These are phyloP conservation scores for Rauvolfia tetraphylla DNA, from an alignment of 257 asterid genomes.

Conservation along the genomic window DNA sequence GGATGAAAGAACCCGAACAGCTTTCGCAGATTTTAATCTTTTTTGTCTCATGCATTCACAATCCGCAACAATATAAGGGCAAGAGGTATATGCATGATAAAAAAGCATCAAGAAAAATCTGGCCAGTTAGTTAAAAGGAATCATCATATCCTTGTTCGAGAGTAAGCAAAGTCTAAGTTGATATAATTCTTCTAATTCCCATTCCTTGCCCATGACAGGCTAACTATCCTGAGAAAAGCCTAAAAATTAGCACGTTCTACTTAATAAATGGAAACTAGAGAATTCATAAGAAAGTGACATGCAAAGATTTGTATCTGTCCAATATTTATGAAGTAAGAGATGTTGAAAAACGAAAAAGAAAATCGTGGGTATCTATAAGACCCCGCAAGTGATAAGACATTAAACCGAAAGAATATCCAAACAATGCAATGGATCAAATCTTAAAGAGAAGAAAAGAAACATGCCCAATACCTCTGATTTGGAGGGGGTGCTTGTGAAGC, in stretches of 20 bases:
- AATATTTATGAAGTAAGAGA: neutral
- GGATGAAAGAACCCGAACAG: neutral
- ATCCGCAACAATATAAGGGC: neutral
- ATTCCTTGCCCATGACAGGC: neutral
- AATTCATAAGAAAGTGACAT: neutral
- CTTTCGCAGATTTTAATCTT: neutral
- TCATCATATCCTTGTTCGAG: neutral
- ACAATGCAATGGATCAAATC: neutral
- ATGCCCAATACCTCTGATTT: constrained; percentile 44
- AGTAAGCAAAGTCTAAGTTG: neutral
- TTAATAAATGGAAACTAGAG: neutral
- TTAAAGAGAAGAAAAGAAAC: neutral
- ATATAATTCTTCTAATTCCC: neutral
- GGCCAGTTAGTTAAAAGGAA: neutral
- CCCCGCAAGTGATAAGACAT: neutral
- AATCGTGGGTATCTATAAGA: neutral
- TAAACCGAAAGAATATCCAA: neutral
- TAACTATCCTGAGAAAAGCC: neutral
- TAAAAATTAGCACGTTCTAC: neutral
- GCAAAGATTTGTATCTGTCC: neutral
- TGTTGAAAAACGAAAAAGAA: neutral
- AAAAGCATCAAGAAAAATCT: neutral
- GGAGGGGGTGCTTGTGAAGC: constrained; percentile 34
- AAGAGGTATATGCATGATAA: neutral
- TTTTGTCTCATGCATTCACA: neutral